These are phyloP conservation scores for Coniella lustricola DNA, from an alignment of 2,329 filamentous ascomycete species.

Conservation along the genomic window DNA sequence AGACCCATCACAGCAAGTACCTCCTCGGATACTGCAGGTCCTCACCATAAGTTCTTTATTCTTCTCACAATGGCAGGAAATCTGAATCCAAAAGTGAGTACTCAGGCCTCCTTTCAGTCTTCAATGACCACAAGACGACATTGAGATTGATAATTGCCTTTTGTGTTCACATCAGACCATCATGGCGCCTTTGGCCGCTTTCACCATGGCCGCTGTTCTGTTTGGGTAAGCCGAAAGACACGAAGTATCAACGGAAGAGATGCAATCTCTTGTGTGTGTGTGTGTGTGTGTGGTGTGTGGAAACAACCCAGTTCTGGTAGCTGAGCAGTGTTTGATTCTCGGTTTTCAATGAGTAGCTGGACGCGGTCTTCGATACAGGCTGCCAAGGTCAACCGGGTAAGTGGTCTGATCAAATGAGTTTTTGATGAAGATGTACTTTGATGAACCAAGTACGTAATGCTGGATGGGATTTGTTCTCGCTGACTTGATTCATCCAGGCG, in stretches of 20 bases:
- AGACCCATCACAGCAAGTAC: too few relatives aligned
- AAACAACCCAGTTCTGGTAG: too few relatives aligned
- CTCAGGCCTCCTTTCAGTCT: neutral
- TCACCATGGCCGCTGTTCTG: slow-evolving; percentile 14
- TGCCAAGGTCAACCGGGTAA: slow-evolving; percentile 16
- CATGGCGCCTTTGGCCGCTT: slow-evolving; percentile 14
- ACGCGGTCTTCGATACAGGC: slow-evolving; percentile 15
- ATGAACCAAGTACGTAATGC: neutral
- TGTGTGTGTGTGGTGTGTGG: too few relatives aligned
- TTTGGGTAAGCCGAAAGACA: slow-evolving; percentile 6
- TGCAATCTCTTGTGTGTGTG: too few relatives aligned
- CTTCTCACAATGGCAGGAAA: slow-evolving; percentile 11
- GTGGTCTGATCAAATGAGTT: too few relatives aligned
- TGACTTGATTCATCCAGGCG: neutral
- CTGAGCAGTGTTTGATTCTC: neutral
- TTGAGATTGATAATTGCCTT: neutral
- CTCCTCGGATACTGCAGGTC: too few relatives aligned
- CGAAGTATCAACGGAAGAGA: neutral
- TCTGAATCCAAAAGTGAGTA: slow-evolving; percentile 9
- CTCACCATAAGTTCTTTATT: neutral
- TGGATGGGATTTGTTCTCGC: too few relatives aligned
- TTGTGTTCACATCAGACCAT: slow-evolving; percentile 3
- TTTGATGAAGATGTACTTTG: too few relatives aligned
- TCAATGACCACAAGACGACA: too few relatives aligned
- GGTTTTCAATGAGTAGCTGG: neutral